Evolutionary conservation across 306 rosid species (phyloP).

Genomic region (Notholithocarpus densiflorus): DNA sequence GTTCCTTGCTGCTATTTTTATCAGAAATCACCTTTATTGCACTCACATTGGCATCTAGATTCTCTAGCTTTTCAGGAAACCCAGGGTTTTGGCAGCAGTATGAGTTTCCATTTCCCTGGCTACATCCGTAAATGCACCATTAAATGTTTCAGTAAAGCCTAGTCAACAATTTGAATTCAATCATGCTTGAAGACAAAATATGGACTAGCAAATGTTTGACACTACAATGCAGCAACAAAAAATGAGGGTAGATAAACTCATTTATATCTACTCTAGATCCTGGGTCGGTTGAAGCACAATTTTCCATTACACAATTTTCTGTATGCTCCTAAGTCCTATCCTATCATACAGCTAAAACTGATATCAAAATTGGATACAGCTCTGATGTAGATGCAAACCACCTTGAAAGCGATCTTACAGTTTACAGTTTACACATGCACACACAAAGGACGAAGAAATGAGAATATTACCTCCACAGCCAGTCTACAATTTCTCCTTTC

Average conservation of each 20-base stretch:
- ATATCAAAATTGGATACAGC: neutral
- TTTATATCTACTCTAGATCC: neutral
- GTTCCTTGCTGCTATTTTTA: slow-evolving; percentile 38
- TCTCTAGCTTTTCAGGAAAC: slow-evolving; percentile 23
- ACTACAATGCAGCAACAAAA: neutral
- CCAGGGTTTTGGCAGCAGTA: slow-evolving; percentile 50
- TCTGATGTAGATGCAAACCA: neutral
- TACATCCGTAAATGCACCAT: slow-evolving; percentile 53
- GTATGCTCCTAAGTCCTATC: neutral
- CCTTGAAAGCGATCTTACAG: neutral
- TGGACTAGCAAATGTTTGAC: neutral
- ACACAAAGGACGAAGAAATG: neutral
- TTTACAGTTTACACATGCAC: neutral
- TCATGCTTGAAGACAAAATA: neutral
- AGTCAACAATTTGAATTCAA: slow-evolving; percentile 4
- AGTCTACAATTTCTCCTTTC: slow-evolving; percentile 65
- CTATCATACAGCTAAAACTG: neutral
- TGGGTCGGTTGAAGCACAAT: neutral
- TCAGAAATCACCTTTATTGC: slow-evolving; percentile 37
- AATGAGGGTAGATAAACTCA: neutral
- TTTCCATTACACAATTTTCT: neutral
- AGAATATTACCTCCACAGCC: slow-evolving; percentile 71
- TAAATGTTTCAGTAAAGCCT: neutral
- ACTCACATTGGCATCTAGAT: slow-evolving; percentile 35
- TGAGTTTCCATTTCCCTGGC: slow-evolving; percentile 49